Conservation (phyloP, 164 flowering plant species). For the Kalanchoe fedtschenkoi region DNA sequence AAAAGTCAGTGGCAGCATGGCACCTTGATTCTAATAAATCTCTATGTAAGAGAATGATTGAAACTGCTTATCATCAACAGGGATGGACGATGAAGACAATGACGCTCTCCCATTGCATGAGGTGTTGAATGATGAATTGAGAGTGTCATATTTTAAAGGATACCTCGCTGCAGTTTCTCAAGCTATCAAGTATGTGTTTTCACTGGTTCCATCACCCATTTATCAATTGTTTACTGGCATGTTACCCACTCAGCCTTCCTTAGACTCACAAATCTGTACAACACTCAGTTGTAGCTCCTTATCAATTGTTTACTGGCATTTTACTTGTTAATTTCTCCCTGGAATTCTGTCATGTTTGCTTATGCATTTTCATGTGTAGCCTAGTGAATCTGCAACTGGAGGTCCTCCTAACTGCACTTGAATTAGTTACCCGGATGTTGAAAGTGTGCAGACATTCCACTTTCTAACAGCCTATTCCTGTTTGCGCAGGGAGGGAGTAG, state of each 20-base stretch:
- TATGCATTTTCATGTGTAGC: too few relatives aligned
- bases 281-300: too few relatives aligned
- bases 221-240: not conserved
- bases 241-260: too few relatives aligned
- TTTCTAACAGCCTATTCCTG: too few relatives aligned
- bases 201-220: not conserved
- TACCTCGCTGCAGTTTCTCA: conserved; percentile 71
- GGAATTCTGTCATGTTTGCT: too few relatives aligned
- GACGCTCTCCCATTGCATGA: conserved; percentile 43
- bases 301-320: too few relatives aligned
- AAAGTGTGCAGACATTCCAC: too few relatives aligned
- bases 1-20: not conserved
- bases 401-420: too few relatives aligned
- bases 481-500: too few relatives aligned
- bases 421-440: too few relatives aligned
- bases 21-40: not conserved
- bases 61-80: conserved; percentile 21
- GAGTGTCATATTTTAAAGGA: conserved; percentile 58
- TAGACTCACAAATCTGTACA: not conserved
- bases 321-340: too few relatives aligned
- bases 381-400: too few relatives aligned
- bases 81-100: conserved; percentile 89
- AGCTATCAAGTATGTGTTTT: conserved; percentile 49
- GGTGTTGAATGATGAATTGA: conserved; percentile 63
- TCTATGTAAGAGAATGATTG: not conserved